Conservation (phyloP, 345 rosid species). For the Capsella bursapastoris region DNA sequence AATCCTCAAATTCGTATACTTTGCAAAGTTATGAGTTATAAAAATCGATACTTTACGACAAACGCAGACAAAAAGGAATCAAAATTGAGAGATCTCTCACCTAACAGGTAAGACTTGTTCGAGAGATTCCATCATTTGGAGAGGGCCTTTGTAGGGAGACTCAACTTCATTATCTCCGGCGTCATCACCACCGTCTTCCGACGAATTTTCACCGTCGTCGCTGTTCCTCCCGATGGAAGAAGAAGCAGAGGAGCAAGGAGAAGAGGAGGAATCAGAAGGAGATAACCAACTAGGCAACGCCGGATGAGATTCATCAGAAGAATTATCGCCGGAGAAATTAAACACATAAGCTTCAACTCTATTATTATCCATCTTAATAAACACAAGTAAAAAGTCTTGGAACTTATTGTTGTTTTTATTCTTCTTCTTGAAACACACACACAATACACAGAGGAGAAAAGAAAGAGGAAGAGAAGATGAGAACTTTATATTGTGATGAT, state of each 20-base stretch:
- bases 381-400: not conserved
- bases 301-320: slow-evolving; percentile 15
- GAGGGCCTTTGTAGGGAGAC: slow-evolving; percentile 58
- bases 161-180: slow-evolving; percentile 61
- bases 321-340: slow-evolving; percentile 26
- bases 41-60: not conserved
- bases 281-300: not conserved
- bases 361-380: slow-evolving; percentile 37
- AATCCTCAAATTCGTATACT: too few species aligned
- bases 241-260: slow-evolving; percentile 45
- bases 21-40: not conserved
- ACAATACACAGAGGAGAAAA: slow-evolving; percentile 10
- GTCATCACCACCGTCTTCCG: slow-evolving; percentile 48
- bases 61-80: not conserved
- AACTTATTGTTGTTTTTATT: not conserved
- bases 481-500: slow-evolving; percentile 36
- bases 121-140: slow-evolving; percentile 62
- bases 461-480: slow-evolving; percentile 32
- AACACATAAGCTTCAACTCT: slow-evolving; percentile 43
- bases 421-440: not conserved
- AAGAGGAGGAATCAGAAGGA: slow-evolving; percentile 39
- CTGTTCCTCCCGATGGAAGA: slow-evolving; percentile 73
- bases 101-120: slow-evolving; percentile 71
- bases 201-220: slow-evolving; percentile 43
- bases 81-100: slow-evolving; percentile 37